phyloP scores from a whole-genome alignment of 495 filamentous ascomycete species.

The Neurospora terricola region DNA sequence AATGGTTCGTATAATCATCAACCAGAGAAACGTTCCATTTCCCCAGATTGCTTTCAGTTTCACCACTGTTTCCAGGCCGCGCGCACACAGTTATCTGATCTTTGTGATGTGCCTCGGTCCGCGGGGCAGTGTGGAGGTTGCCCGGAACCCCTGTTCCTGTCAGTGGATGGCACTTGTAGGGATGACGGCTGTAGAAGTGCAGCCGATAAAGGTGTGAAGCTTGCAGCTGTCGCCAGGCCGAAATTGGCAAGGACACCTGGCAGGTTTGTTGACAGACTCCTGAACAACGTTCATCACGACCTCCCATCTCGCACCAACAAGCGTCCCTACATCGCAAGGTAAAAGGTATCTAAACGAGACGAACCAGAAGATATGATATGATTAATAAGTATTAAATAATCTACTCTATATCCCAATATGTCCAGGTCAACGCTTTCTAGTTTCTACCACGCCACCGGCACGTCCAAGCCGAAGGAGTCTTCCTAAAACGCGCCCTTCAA shows the following conservation, averaged over 20 bases:
- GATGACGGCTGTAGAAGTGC: background rate
- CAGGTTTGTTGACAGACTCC: background rate
- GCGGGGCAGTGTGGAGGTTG: background rate
- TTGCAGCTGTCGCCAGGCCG: background rate
- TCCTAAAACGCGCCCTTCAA: background rate
- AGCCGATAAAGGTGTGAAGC: background rate
- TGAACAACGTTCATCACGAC: background rate
- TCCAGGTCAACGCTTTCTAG: background rate
- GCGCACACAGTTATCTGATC: background rate
- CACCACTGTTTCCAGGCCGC: background rate
- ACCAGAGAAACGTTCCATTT: background rate
- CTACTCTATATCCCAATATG: background rate
- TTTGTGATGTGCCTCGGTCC: background rate
- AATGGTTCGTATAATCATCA: background rate
- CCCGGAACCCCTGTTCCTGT: background rate
- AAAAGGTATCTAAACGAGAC: background rate
- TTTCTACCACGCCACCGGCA: background rate
- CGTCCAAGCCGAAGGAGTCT: background rate
- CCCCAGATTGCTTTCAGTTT: background rate
- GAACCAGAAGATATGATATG: background rate
- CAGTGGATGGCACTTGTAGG: background rate
- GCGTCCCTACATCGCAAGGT: background rate
- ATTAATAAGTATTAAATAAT: background rate
- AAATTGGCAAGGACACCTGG: background rate
- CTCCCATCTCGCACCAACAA: background rate